These are phyloP conservation scores for Pythium folliculosum DNA, from an alignment of 352 stramenopile species.

Conservation along the genomic window DNA sequence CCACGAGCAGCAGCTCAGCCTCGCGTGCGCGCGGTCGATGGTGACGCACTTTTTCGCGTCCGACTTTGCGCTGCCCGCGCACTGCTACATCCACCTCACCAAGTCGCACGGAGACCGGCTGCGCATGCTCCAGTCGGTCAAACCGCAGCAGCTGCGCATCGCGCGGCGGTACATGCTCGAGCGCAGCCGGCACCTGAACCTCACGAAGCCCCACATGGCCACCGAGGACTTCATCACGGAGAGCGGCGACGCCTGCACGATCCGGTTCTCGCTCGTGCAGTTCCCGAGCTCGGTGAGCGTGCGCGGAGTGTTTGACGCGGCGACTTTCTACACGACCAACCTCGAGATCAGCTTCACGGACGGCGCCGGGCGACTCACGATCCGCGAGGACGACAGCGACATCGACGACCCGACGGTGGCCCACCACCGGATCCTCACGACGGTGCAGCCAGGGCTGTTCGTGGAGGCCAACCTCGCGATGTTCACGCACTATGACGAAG, in stretches of 20 bases:
- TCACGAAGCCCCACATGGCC: slow-evolving; percentile 34
- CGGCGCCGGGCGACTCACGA: slow-evolving; percentile 21
- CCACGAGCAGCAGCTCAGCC: slow-evolving; percentile 38
- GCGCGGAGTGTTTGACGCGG: slow-evolving; percentile 15
- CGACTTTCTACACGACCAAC: slow-evolving; percentile 24
- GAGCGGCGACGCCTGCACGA: slow-evolving; percentile 41
- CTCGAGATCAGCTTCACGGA: slow-evolving; percentile 29
- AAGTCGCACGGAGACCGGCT: slow-evolving; percentile 32
- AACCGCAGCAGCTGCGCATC: slow-evolving; percentile 40
- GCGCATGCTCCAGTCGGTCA: slow-evolving; percentile 34
- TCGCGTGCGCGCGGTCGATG: slow-evolving; percentile 38
- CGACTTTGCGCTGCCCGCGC: slow-evolving; percentile 12
- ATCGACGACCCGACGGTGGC: slow-evolving; percentile 11
- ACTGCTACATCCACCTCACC: slow-evolving; percentile 48
- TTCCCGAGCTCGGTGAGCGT: slow-evolving; percentile 11
- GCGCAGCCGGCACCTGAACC: slow-evolving; percentile 45
- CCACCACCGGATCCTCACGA: slow-evolving; percentile 18
- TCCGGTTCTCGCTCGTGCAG: slow-evolving; percentile 36
- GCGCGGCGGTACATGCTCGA: slow-evolving; percentile 44
- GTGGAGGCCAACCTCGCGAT: slow-evolving; percentile 30
- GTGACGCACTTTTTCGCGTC: slow-evolving; percentile 31
- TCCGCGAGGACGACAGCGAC: slow-evolving; percentile 23
- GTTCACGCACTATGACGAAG: slow-evolving; percentile 26
- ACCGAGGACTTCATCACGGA: slow-evolving; percentile 50
- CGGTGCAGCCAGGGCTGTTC: slow-evolving; percentile 27